A percentile compares a stretch with the other conserved stretches of the same genome.
Evolutionary conservation across 2,329 filamentous ascomycete genomes (phyloP).

Genomic region (Lasiodiplodia hormozganensis): DNA sequence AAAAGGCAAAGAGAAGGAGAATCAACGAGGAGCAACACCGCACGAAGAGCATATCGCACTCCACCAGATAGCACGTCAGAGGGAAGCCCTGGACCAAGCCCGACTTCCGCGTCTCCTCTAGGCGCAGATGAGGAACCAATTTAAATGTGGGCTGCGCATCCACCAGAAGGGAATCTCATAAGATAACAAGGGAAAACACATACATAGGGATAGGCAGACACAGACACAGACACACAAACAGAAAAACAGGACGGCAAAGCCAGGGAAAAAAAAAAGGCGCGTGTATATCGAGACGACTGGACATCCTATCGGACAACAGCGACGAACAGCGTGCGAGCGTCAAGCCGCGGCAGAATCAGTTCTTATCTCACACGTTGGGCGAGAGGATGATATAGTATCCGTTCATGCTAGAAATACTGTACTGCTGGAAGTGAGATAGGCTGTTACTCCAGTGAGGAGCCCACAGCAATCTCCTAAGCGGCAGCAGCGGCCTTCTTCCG

Average conservation of each 20-base stretch:
- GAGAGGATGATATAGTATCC: background rate
- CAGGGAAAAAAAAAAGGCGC: background rate
- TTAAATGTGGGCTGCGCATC: background rate
- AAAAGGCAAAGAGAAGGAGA: no score
- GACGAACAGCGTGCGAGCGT: background rate
- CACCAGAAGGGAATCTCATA: background rate
- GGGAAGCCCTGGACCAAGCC: no score
- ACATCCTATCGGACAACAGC: background rate
- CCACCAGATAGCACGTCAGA: no score
- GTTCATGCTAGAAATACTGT: background rate
- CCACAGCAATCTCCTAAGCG: background rate
- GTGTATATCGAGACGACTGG: conserved; percentile 12
- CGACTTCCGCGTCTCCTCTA: no score
- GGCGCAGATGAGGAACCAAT: no score
- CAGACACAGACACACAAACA: background rate
- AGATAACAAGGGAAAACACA: background rate
- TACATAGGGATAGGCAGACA: background rate
- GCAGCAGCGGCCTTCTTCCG: background rate
- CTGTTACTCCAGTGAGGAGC: background rate
- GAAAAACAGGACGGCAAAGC: background rate
- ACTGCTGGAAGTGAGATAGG: background rate
- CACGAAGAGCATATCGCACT: no score
- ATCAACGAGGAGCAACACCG: no score
- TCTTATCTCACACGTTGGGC: background rate
- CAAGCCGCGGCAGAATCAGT: background rate